These are phyloP conservation scores for Globisporangium orthogonon DNA, from an alignment of 352 stramenopile species.

Conservation along the genomic window DNA sequence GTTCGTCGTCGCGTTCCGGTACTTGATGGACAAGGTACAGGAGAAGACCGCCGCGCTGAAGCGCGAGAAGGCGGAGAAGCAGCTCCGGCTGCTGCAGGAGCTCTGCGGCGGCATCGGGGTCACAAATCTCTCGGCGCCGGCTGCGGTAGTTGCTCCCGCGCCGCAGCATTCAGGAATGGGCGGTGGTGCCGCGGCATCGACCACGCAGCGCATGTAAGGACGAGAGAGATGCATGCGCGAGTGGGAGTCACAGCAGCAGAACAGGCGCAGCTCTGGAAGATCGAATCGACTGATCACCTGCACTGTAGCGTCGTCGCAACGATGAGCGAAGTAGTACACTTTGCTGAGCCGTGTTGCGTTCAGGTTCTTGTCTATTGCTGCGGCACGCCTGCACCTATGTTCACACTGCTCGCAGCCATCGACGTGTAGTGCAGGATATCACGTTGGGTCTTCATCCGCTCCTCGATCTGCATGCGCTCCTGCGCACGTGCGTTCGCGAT, in stretches of 20 bases:
- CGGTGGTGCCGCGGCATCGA: neutral
- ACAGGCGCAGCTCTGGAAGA: too few species aligned
- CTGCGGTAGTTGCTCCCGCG: neutral
- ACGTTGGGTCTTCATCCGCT: slow-evolving; percentile 70
- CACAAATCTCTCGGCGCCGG: neutral
- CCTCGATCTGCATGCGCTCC: slow-evolving; percentile 60
- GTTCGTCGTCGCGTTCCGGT: slow-evolving; percentile 83
- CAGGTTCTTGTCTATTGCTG: too few species aligned
- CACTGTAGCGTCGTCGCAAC: too few species aligned
- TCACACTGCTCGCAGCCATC: slow-evolving; percentile 4
- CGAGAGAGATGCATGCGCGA: too few species aligned
- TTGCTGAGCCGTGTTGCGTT: too few species aligned
- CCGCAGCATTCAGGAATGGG: neutral
- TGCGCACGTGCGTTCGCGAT: slow-evolving; percentile 46
- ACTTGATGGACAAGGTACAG: slow-evolving; percentile 80
- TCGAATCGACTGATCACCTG: too few species aligned
- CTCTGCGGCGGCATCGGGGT: slow-evolving; percentile 32
- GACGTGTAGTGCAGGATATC: slow-evolving; percentile 41
- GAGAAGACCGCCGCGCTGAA: slow-evolving; percentile 76
- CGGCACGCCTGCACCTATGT: too few species aligned
- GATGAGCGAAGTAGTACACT: too few species aligned
- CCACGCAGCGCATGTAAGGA: neutral
- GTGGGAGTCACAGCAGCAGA: too few species aligned
- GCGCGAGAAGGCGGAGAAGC: slow-evolving; percentile 69
- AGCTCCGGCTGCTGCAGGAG: slow-evolving; percentile 73